Percentiles rank a stretch among this genome's conserved stretches.
These are phyloP conservation scores for Thalia dealbata DNA, from an alignment of 176 grass and related monocot species.

Conservation along the genomic window DNA sequence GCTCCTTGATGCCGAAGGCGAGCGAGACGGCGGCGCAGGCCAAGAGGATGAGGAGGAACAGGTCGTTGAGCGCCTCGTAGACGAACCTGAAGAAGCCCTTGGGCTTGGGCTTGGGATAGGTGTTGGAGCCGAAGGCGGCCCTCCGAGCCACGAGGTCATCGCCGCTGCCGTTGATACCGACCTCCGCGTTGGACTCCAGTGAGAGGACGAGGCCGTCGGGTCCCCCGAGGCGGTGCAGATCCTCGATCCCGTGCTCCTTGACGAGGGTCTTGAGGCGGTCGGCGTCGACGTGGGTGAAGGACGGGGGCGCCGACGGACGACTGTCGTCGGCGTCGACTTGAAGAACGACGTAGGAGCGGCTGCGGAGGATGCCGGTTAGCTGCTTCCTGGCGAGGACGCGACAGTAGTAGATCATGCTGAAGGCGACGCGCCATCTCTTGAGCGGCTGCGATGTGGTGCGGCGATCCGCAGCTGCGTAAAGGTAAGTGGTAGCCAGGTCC, in stretches of 20 bases:
- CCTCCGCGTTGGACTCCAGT: not conserved
- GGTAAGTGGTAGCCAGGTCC: not conserved
- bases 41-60: conserved; percentile 13
- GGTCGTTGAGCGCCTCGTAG: conserved; percentile 5
- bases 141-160: not conserved
- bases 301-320: not conserved
- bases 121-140: conserved; percentile 3
- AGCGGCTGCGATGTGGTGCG: not conserved
- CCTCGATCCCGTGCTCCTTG: not conserved
- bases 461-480: not conserved
- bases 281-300: not conserved
- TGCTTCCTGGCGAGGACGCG: conserved; percentile 9
- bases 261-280: not conserved
- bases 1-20: conserved; percentile 20
- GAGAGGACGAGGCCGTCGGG: not conserved
- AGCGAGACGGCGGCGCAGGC: conserved; percentile 16
- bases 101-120: not conserved
- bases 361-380: not conserved
- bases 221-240: conserved; percentile 2
- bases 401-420: conserved; percentile 5
- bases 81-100: conserved; percentile 7
- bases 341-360: conserved; percentile 3
- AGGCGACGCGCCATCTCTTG: conserved; percentile 7
- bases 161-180: not conserved
- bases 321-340: not conserved